Evolutionary conservation across 2,329 filamentous ascomycete species (phyloP).

Genomic region (Coccinonectria pachysandricola): DNA sequence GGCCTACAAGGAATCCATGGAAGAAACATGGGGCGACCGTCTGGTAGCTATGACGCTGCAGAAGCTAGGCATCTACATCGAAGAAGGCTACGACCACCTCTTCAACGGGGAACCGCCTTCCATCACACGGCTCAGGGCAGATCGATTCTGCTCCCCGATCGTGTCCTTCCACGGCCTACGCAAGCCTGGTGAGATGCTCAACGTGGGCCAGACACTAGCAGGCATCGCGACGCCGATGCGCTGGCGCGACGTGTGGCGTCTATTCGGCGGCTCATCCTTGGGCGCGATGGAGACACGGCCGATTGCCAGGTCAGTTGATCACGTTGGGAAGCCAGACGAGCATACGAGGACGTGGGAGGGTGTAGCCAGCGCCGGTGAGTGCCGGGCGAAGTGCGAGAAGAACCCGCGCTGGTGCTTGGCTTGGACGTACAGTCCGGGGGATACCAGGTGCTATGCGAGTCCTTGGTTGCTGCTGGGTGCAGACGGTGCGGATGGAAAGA

Average conservation of each 20-base stretch:
- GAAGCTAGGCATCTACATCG: constrained; percentile 43
- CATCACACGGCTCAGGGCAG: constrained; percentile 37
- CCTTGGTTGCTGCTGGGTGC: constrained; percentile 40
- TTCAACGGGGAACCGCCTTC: constrained; percentile 46
- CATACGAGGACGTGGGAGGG: constrained; percentile 26
- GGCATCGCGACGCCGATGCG: constrained; percentile 29
- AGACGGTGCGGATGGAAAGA: constrained; percentile 13
- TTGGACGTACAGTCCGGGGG: constrained; percentile 37
- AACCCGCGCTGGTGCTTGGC: constrained; percentile 34
- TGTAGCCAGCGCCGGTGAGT: constrained; percentile 31
- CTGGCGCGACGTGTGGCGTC: constrained; percentile 40
- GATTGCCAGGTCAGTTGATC: constrained; percentile 32
- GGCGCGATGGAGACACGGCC: constrained; percentile 26
- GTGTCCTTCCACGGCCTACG: constrained; percentile 43
- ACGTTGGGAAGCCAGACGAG: constrained; percentile 40
- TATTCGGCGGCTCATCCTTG: constrained; percentile 34
- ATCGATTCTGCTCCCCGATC: constrained; percentile 44
- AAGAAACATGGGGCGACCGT: constrained; percentile 43
- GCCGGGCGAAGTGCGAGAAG: constrained; percentile 31
- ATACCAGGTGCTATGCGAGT: constrained; percentile 32
- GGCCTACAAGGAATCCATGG: constrained; percentile 37
- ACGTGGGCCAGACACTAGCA: constrained; percentile 32
- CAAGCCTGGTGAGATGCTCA: constrained; percentile 33
- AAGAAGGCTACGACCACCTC: constrained; percentile 42
- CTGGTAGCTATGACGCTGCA: constrained; percentile 43